Evolutionary conservation across 768 basidiomycete genomes (phyloP), one percentile per base, ranked within the genome.

Genomic region (Suillus plorans): DNA sequence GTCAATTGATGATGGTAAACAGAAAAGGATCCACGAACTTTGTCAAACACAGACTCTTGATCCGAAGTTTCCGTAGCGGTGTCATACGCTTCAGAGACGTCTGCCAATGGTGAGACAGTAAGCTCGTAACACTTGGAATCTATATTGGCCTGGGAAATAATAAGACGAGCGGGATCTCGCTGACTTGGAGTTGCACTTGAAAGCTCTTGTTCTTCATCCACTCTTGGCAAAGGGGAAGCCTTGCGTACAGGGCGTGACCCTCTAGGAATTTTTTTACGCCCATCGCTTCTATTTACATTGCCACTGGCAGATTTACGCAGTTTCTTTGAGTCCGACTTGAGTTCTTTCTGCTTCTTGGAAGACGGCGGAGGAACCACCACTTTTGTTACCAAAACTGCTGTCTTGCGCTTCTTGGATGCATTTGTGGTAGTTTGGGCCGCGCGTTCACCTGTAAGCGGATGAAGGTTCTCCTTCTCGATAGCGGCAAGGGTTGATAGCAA

Each of bases 91-190:
- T 84, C 80, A 49, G 82, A 89, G 57, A 93, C 86, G 74, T 93
- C 91, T 44, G 91, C 91, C 68, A 93, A 76, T 52, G 91, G 91
- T 70, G 84, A 79, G 68, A 93, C 91, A 5, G 91, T 93, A 68
- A 92, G 73, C 70, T 91, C 91, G 71, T 92, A 91, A 77, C 91
- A 92, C 59, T 84, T 84, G n/a, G 91, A 85, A 69, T 91, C 86
- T 61, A 89, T 86, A 49, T 80, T 76, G 4, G 80, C 81, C 71
- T 91, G 88, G 18, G 80, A 72, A 44, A 82, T 66, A 20, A 72
- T 74, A 28, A 73, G 72, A 61, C 64, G 68, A 0, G 68, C 65
- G 34, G 65, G 67, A 42, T 71, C 68, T 63, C 67, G 77, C 70
- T 75, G 78, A 37, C 72, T 71, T 25, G 39, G 39, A 58, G 39